Conservation (phyloP, 1,284 basidiomycete species). For the Ceratobasidium sp. region DNA sequence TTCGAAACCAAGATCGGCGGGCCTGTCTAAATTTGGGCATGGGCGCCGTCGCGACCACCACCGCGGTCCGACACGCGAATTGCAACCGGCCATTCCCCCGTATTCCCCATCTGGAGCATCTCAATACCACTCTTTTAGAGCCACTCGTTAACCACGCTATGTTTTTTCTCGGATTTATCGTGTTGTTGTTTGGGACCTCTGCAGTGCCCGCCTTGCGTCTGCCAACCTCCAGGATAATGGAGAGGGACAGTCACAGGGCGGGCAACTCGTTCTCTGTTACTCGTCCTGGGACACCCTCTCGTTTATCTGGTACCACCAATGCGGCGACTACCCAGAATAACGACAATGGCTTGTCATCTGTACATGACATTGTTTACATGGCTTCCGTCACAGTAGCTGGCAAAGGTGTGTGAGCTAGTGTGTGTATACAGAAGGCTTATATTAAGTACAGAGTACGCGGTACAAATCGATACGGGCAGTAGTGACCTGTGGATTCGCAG, state of each 20-base stretch:
- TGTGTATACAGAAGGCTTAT: slow-evolving; percentile 4
- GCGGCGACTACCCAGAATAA: slow-evolving; percentile 15
- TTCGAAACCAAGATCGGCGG: not conserved
- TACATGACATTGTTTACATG: slow-evolving; percentile 47
- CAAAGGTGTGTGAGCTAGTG: slow-evolving; percentile 25
- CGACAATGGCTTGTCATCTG: slow-evolving; percentile 18
- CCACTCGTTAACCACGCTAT: slow-evolving; percentile 19
- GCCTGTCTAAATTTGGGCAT: not conserved
- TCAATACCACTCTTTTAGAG: slow-evolving; percentile 3
- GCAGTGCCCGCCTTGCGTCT: slow-evolving; percentile 12
- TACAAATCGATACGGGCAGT: slow-evolving; percentile 84
- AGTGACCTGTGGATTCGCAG: slow-evolving; percentile 76
- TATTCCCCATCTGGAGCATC: not conserved
- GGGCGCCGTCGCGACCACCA: slow-evolving; percentile 17
- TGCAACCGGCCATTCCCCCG: not conserved
- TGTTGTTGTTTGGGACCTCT: slow-evolving; percentile 4
- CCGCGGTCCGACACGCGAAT: not conserved
- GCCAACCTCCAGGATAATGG: slow-evolving; percentile 9
- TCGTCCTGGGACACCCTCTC: slow-evolving; percentile 3
- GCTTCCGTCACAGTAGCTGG: slow-evolving; percentile 46
- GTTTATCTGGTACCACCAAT: not conserved
- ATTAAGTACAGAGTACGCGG: slow-evolving; percentile 58
- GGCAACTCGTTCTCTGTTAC: slow-evolving; percentile 3
- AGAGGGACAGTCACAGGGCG: not conserved
- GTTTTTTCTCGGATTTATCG: slow-evolving; percentile 14